Evolutionary conservation across 1,139 yeast genomes (phyloP).

Genomic region (Geotrichum australiense): DNA sequence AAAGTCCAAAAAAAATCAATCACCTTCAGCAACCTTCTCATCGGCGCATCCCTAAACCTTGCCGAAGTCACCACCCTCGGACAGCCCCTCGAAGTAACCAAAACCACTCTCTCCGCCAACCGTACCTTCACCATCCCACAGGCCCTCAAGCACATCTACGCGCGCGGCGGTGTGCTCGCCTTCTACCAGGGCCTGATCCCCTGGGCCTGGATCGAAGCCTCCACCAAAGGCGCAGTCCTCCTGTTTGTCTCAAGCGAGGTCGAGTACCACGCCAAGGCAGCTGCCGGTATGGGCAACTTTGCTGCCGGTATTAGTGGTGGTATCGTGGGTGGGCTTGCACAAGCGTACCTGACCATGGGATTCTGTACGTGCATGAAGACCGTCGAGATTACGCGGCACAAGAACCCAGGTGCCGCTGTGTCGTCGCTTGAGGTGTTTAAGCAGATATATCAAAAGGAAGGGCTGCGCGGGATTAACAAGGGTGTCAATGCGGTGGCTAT

Average conservation of each 20-base stretch:
- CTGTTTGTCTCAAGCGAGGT: conserved; percentile 89
- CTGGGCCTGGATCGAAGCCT: conserved; percentile 99
- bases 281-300: conserved; percentile 62
- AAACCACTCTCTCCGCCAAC: conserved; percentile 98
- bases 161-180: conserved; percentile 86
- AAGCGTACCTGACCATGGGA: conserved; percentile 93
- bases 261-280: conserved; percentile 61
- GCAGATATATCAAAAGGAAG: conserved; percentile 77
- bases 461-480: conserved; percentile 88
- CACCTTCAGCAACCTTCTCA: conserved; percentile 77
- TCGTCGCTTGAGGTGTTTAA: conserved; percentile 79
- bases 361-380: conserved; percentile 98
- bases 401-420: conserved; percentile 51
- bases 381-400: conserved; percentile 87
- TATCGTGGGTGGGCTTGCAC: conserved; percentile 91
- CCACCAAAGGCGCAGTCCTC: conserved; percentile 96
- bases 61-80: conserved; percentile 93
- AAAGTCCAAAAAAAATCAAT: conserved; percentile 70
- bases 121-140: conserved; percentile 60
- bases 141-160: conserved; percentile 73
- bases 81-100: conserved; percentile 91
- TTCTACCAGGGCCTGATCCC: conserved; percentile 97
- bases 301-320: conserved; percentile 93
- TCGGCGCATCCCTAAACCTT: conserved; percentile 90
- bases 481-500: conserved; percentile 99